Evolutionary conservation across 2,329 filamentous ascomycete species (phyloP).

Genomic region (Emmonsiellopsis sp.): DNA sequence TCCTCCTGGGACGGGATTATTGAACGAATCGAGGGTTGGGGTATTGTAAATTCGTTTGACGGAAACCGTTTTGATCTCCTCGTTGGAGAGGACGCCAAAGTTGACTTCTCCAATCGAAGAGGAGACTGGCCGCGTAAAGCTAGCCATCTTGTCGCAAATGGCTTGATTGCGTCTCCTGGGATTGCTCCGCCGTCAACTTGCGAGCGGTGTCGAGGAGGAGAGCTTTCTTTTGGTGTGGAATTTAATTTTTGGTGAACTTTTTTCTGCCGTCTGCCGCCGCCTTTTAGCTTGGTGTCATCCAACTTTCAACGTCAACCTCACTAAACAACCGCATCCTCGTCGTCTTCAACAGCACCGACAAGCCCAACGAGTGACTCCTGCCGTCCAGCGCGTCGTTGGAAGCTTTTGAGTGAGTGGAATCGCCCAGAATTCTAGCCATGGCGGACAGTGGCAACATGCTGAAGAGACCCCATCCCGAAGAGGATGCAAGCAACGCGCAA

Average conservation of each 20-base stretch:
- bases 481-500: constrained; percentile 35
- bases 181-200: neutral
- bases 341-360: neutral
- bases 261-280: constrained; percentile 32
- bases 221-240: neutral
- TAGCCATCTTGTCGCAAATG: constrained; percentile 29
- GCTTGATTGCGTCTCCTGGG: neutral
- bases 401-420: constrained; percentile 5
- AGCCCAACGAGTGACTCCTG: neutral
- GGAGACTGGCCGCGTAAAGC: constrained; percentile 62
- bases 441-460: constrained; percentile 35
- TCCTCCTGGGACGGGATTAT: constrained; percentile 82
- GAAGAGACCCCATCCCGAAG: constrained; percentile 42
- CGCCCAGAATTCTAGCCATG: constrained; percentile 23
- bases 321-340: neutral
- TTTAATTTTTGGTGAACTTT: constrained; percentile 20
- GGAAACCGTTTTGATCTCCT: constrained; percentile 80
- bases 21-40: constrained; percentile 83
- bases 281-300: constrained; percentile 7
- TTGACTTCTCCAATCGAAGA: constrained; percentile 80
- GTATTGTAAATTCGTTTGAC: constrained; percentile 92
- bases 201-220: neutral
- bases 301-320: constrained; percentile 2
- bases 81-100: constrained; percentile 72
- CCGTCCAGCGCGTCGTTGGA: constrained; percentile 1